These are phyloP conservation scores for Pseudoperonospora humuli DNA, from an alignment of 352 stramenopile species.

Conservation along the genomic window DNA sequence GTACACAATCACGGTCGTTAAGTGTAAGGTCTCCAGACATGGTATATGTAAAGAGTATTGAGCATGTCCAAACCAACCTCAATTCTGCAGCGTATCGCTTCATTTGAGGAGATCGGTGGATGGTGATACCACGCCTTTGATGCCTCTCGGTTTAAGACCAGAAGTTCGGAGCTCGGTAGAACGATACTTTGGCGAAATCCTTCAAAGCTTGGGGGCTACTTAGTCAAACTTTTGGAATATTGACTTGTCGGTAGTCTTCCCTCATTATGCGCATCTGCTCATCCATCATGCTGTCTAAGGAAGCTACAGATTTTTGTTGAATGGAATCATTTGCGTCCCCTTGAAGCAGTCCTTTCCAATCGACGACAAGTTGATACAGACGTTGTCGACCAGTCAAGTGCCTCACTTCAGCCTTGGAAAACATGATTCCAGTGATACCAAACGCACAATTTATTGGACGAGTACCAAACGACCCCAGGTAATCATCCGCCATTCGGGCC, in stretches of 20 bases:
- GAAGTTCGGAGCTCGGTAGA: no score
- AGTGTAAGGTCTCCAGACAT: no score
- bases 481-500: constrained; percentile 25
- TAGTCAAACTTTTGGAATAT: constrained; percentile 11
- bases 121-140: no score
- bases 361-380: constrained; percentile 24
- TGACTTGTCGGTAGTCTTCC: constrained; percentile 10
- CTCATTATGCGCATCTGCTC: constrained; percentile 17
- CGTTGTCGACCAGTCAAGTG: constrained; percentile 27
- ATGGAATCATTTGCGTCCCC: not conserved
- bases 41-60: no score
- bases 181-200: no score
- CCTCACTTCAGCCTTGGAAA: constrained; percentile 24
- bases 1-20: no score
- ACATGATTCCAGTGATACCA: constrained; percentile 27
- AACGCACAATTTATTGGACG: constrained; percentile 35
- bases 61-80: no score
- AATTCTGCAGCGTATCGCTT: no score
- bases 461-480: constrained; percentile 30
- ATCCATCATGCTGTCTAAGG: constrained; percentile 7
- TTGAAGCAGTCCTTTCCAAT: constrained; percentile 9
- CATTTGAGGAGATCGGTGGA: no score
- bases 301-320: not conserved
- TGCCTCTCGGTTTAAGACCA: no score
- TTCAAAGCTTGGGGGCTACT: no score